phyloP scores from a whole-genome alignment of 2,329 filamentous ascomycete species.

The Fusarium incarnatum region DNA sequence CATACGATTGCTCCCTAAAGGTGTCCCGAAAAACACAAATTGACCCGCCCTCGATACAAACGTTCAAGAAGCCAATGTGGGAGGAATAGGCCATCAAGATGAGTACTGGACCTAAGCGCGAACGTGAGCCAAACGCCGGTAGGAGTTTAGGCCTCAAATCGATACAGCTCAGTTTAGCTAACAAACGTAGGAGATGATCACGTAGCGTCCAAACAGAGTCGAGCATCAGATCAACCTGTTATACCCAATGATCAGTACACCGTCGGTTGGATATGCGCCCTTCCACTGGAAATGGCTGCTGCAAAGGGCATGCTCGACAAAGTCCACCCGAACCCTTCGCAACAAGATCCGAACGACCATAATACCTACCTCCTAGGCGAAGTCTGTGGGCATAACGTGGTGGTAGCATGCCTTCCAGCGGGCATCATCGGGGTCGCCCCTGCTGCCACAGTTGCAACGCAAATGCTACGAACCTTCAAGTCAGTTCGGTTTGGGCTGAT shows the following conservation, averaged over 20 bases:
- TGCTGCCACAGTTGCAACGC: not conserved
- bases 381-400: accelerated
- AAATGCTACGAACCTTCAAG: not conserved
- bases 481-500: not conserved
- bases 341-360: not conserved
- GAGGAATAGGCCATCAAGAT: no score
- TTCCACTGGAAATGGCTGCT: not conserved
- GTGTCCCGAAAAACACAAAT: no score
- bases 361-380: not conserved
- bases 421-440: accelerated
- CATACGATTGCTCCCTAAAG: no score
- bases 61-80: no score
- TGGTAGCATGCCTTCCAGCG: accelerated
- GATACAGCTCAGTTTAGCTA: no score
- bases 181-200: no score
- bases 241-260: not conserved
- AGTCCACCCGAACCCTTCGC: not conserved
- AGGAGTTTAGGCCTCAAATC: not conserved
- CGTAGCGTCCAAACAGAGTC: no score
- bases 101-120: no score
- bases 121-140: no score
- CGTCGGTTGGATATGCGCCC: not conserved
- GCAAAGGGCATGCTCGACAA: not conserved
- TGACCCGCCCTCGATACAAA: no score
- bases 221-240: no score